Evolutionary conservation across 805 yeast species (phyloP).

Genomic region (Yamadazyma paraphyllophila): DNA sequence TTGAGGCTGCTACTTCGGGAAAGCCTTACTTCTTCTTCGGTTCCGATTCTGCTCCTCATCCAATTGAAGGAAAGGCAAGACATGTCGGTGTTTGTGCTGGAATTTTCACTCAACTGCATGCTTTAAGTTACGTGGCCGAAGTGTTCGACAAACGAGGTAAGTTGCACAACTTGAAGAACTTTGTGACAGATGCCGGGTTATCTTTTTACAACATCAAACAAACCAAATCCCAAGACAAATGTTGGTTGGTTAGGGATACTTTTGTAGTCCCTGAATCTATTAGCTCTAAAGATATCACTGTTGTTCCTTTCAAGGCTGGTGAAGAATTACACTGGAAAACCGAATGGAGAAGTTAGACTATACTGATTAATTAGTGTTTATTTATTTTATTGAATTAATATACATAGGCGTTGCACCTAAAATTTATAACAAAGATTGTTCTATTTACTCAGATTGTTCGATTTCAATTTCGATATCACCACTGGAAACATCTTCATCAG

Average conservation of each 20-base stretch:
- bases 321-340: constrained; percentile 66
- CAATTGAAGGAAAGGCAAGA: constrained; percentile 70
- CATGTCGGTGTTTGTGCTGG: constrained; percentile 96
- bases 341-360: constrained; percentile 55
- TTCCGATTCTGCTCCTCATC: constrained; percentile 98
- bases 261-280: constrained; percentile 60
- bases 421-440: neutral
- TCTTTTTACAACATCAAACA: constrained; percentile 62
- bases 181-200: constrained; percentile 75
- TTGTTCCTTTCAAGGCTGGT: constrained; percentile 86
- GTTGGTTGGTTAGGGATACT: constrained; percentile 51
- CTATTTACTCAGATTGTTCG: constrained; percentile 9
- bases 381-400: constrained; percentile 4
- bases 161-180: constrained; percentile 64
- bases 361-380: neutral
- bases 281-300: constrained; percentile 42
- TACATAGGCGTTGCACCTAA: neutral
- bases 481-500: constrained; percentile 21
- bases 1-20: constrained; percentile 88
- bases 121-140: constrained; percentile 80
- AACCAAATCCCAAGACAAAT: constrained; percentile 41
- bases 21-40: constrained; percentile 94
- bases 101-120: constrained; percentile 86
- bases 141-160: constrained; percentile 68
- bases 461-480: constrained; percentile 24